A percentile compares a stretch with the other conserved stretches of the same genome.
Evolutionary conservation across 192 early-diverging fungal species (phyloP).

Genomic region (Obelidium mucronatum): DNA sequence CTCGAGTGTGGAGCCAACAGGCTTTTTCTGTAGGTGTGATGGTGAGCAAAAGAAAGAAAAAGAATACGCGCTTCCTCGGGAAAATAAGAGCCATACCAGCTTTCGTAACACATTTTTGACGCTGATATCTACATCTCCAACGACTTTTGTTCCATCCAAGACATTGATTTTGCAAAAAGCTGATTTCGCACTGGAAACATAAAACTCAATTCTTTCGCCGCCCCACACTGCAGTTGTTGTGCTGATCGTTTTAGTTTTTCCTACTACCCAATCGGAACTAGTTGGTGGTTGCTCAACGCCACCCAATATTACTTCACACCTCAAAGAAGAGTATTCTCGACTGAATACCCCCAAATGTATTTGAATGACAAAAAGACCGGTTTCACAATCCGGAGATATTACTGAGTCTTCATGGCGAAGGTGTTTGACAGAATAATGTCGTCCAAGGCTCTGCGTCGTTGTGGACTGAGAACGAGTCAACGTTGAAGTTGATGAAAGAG

Average conservation of each 20-base stretch:
- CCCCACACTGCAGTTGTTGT: neutral
- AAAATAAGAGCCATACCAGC: neutral
- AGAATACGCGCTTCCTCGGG: neutral
- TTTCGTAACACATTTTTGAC: neutral
- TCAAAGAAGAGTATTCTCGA: neutral
- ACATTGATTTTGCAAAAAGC: neutral
- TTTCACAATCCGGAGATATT: neutral
- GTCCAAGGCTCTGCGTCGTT: too few species aligned
- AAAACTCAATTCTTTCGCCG: neutral
- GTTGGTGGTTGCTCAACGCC: too few species aligned
- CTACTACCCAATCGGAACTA: neutral
- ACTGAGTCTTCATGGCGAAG: too few species aligned
- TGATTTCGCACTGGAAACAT: neutral
- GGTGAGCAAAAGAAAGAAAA: too few species aligned
- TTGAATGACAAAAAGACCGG: neutral
- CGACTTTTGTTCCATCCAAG: neutral
- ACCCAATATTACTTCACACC: neutral
- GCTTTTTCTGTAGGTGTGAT: neutral
- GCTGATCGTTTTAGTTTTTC: neutral
- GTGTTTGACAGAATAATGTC: too few species aligned
- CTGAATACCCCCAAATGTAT: neutral
- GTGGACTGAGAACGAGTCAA: too few species aligned
- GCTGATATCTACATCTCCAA: neutral
- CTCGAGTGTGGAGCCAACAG: neutral
- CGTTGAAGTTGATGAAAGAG: too few species aligned